Conservation (phyloP, 345 rosid genomes). For the Citropsis articulata region DNA sequence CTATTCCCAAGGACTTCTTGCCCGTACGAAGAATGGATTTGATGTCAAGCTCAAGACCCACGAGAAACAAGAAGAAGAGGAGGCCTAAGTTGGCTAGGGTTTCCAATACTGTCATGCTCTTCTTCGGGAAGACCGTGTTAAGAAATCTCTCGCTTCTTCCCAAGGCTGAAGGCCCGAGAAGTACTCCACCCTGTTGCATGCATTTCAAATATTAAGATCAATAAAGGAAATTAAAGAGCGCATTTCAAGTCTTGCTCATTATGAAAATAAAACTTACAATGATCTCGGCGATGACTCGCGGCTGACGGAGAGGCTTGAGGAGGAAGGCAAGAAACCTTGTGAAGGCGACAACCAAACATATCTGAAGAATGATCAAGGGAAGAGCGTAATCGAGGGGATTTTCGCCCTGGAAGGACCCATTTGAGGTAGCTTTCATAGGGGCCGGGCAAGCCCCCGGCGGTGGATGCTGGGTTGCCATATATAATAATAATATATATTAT, state of each 20-base stretch:
- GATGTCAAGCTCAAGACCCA: slow-evolving; percentile 77
- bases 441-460: slow-evolving; percentile 22
- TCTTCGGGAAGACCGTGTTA: slow-evolving; percentile 44
- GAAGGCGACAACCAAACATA: slow-evolving; percentile 55
- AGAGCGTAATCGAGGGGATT: slow-evolving; percentile 74
- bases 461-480: slow-evolving; percentile 9
- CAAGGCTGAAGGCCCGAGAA: slow-evolving; percentile 82
- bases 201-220: no score
- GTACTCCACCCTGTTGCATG: slow-evolving; percentile 61
- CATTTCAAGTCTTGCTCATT: no score
- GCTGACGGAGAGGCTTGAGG: slow-evolving; percentile 67
- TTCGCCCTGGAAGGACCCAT: slow-evolving; percentile 72
- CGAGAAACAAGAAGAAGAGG: slow-evolving; percentile 71
- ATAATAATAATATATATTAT: no score
- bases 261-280: slow-evolving; percentile 37
- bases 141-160: slow-evolving; percentile 57
- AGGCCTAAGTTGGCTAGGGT: slow-evolving; percentile 77
- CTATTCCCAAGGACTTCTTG: slow-evolving; percentile 53
- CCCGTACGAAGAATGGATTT: slow-evolving; percentile 60
- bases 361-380: slow-evolving; percentile 71
- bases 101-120: slow-evolving; percentile 68
- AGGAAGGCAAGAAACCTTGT: slow-evolving; percentile 54
- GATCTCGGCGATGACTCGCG: slow-evolving; percentile 80
- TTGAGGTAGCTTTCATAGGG: slow-evolving; percentile 73
- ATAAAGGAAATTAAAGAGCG: no score